Evolutionary conservation across 768 basidiomycete species (phyloP), one percentile per base, ranked within the genome.

Genomic region (Tephrocybe sp.): DNA sequence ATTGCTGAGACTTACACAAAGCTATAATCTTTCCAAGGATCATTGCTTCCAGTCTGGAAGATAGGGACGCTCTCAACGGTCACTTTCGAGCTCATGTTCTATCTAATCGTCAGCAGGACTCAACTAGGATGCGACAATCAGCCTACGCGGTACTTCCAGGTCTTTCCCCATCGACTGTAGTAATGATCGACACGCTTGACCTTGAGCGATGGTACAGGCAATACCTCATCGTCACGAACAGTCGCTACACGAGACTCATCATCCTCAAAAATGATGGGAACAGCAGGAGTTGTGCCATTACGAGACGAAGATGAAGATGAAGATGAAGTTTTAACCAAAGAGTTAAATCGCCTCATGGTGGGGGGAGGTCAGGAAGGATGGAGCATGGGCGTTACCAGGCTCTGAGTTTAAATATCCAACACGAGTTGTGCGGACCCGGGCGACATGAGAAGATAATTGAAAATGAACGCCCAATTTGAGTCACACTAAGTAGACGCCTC

Each of bases 151-250:
- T 84, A 83, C 65, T 80, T 82, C 81, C 81, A 84, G 17, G 65
- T 61, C 60, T 76, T 80, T 26, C 70, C 69, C 81, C 81, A 82
- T 53, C 72, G 66, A 59, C 78, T 81, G 62, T 78, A 83, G 57
- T 81, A 83, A 56, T 78, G 71, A 59, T 84, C 83, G 38, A 84
- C 76, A 1, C 79, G 78, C 61, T 84, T 83, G 62, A 84, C 68
- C 66, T 85, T 81, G 49, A 81, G 67, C 14, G 76, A 75, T 24
- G 77, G 76, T 4, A 69, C 63, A 48, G 77, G 67, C 2, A 75
- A 58, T 0, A 64, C 57, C 33, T 74, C 73, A 11, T 56, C 51
- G 21, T 73, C 70, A 30, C 61, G 65, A 21, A 63, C 67, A 0
- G 73, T 69, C 0, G 71, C 63, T 6, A 53, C 51, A 48, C 66